Evolutionary conservation across 495 filamentous ascomycete species (phyloP).

Genomic region (Neurospora sp.): DNA sequence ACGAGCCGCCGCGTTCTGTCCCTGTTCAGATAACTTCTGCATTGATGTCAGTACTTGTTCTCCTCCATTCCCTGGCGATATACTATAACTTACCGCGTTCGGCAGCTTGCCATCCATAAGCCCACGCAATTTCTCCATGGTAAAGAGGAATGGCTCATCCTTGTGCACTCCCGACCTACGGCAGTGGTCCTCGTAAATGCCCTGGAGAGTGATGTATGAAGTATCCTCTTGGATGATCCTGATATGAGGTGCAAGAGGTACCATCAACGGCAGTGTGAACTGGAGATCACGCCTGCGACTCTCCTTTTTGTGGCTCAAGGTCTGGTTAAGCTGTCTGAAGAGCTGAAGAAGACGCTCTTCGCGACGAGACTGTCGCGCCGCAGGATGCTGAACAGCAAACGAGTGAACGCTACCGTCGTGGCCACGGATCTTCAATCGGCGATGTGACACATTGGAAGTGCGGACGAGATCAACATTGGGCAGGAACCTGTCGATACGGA

Average conservation of each 20-base stretch:
- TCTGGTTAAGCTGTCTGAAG: slow-evolving; percentile 96
- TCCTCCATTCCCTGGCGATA: not conserved
- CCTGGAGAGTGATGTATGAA: slow-evolving; percentile 88
- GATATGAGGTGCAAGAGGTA: slow-evolving; percentile 86
- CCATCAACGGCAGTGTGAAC: slow-evolving; percentile 91
- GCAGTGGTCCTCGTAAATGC: slow-evolving; percentile 92
- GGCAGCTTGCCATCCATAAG: slow-evolving; percentile 57
- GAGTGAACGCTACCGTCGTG: slow-evolving; percentile 92
- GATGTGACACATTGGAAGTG: slow-evolving; percentile 77
- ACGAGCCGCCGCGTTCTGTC: slow-evolving; percentile 46
- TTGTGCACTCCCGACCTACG: slow-evolving; percentile 74
- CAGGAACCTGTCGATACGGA: slow-evolving; percentile 91
- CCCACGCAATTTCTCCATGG: slow-evolving; percentile 81
- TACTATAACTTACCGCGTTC: slow-evolving; percentile 31
- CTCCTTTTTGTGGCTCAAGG: slow-evolving; percentile 83
- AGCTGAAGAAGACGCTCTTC: slow-evolving; percentile 93
- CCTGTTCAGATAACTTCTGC: slow-evolving; percentile 51
- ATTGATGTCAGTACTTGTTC: not conserved
- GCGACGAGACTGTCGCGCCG: slow-evolving; percentile 78
- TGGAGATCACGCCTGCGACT: slow-evolving; percentile 85
- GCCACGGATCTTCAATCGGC: slow-evolving; percentile 90
- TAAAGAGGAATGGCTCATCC: slow-evolving; percentile 90
- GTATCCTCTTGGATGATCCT: slow-evolving; percentile 90
- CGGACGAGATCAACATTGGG: slow-evolving; percentile 88
- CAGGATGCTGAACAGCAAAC: slow-evolving; percentile 93